phyloP scores from a whole-genome alignment of 2,329 filamentous ascomycete genomes.

The Calonectria leucothoes region DNA sequence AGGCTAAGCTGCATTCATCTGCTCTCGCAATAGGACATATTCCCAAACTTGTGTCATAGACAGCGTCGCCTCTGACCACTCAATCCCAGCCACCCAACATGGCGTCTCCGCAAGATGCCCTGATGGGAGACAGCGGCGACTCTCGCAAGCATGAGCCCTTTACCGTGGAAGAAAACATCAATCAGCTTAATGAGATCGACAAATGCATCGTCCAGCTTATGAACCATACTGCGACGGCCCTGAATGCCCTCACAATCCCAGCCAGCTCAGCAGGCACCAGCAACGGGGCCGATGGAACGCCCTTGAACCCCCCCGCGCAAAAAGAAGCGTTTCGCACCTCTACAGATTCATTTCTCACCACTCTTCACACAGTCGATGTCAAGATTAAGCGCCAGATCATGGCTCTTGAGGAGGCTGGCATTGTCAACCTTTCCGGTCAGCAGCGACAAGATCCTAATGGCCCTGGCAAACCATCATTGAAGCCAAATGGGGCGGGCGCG shows the following conservation, averaged over 20 bases:
- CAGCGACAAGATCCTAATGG: conserved; percentile 47
- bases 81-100: conserved; percentile 33
- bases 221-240: conserved; percentile 58
- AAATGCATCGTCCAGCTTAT: conserved; percentile 60
- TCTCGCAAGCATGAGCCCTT: conserved; percentile 63
- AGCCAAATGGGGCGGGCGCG: conserved; percentile 66
- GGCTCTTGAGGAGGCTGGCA: conserved; percentile 83
- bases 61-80: not conserved
- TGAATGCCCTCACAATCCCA: conserved; percentile 57
- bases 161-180: conserved; percentile 80
- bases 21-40: not conserved
- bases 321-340: conserved; percentile 68
- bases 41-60: not conserved
- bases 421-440: conserved; percentile 66
- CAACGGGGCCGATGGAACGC: conserved; percentile 34
- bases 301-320: conserved; percentile 60
- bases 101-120: conserved; percentile 46
- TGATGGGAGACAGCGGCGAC: conserved; percentile 43
- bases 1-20: not conserved
- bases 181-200: conserved; percentile 84
- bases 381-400: conserved; percentile 75
- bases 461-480: conserved; percentile 57
- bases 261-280: conserved; percentile 18
- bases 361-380: conserved; percentile 80
- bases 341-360: conserved; percentile 75